Conservation (phyloP, 257 asterid genomes). For the Jacaranda mimosifolia region DNA sequence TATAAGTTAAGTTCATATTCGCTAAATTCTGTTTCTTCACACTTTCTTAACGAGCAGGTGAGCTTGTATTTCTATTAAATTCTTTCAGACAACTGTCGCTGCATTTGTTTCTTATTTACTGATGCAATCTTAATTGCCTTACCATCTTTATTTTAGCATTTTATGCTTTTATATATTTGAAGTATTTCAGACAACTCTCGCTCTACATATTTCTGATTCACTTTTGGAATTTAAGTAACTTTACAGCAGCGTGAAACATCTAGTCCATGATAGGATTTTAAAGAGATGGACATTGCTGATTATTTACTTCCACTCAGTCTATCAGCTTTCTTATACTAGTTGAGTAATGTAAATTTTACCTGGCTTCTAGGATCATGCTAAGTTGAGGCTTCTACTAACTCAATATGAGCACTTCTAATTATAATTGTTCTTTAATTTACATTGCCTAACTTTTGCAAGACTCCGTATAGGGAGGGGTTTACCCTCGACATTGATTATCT, state of each 20-base stretch:
- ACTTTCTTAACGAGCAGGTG: slow-evolving; percentile 98
- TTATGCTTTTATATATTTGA: slow-evolving; percentile 3
- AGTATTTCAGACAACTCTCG: slow-evolving; percentile 1
- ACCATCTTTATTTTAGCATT: slow-evolving; percentile 10
- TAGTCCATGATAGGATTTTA: slow-evolving; percentile 24
- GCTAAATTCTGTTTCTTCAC: slow-evolving; percentile 94
- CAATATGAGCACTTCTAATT: slow-evolving; percentile 10
- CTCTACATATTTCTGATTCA: background rate
- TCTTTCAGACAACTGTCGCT: background rate
- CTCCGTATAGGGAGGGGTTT: slow-evolving; percentile 4
- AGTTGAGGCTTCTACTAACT: slow-evolving; percentile 29
- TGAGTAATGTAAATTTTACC: slow-evolving; percentile 4
- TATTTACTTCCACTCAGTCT: slow-evolving; percentile 11
- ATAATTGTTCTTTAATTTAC: slow-evolving; percentile 5
- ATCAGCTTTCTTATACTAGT: slow-evolving; percentile 5
- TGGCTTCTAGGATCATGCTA: slow-evolving; percentile 26
- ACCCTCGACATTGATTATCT: slow-evolving; percentile 16
- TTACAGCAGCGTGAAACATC: background rate
- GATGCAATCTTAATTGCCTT: slow-evolving; percentile 13
- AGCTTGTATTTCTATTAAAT: slow-evolving; percentile 31
- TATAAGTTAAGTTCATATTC: slow-evolving; percentile 95
- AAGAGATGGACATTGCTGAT: slow-evolving; percentile 18
- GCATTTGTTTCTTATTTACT: slow-evolving; percentile 11
- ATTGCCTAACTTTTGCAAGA: background rate
- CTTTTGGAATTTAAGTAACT: slow-evolving; percentile 9